These are phyloP conservation scores for Coemansia sp. DNA, from an alignment of 192 early-diverging fungal genomes.

Conservation along the genomic window DNA sequence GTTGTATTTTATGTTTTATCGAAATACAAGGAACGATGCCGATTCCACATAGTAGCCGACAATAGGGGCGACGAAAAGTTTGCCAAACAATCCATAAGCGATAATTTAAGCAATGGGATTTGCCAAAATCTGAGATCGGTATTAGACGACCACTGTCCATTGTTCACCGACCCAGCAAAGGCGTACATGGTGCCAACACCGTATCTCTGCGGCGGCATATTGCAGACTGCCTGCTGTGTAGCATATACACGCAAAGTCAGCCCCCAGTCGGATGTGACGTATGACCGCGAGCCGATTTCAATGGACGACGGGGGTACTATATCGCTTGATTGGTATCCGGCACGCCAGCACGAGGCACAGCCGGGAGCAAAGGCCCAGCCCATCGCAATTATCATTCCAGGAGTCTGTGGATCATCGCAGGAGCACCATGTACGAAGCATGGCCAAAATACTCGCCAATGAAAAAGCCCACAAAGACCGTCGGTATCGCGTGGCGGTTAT, in stretches of 20 bases:
- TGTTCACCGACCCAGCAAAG: conserved; percentile 31
- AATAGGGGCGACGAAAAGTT: background rate
- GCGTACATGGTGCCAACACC: conserved; percentile 58
- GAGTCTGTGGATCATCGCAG: conserved; percentile 79
- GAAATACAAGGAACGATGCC: background rate
- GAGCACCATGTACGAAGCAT: conserved; percentile 75
- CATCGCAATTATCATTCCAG: conserved; percentile 71
- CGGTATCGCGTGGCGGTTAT: background rate
- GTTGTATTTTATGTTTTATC: background rate
- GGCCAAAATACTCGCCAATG: conserved; percentile 50
- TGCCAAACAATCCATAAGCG: background rate
- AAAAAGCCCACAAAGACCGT: no score
- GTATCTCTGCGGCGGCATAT: conserved; percentile 64
- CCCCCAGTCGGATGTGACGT: background rate
- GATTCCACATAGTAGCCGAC: background rate
- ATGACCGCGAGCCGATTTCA: conserved; percentile 39
- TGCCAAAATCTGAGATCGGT: background rate
- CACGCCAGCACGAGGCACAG: conserved; percentile 21
- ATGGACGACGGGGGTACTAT: conserved; percentile 73
- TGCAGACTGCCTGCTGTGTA: conserved; percentile 55
- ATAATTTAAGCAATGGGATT: background rate
- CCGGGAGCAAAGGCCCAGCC: conserved; percentile 58
- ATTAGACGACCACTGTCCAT: conserved; percentile 37
- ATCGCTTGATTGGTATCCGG: conserved; percentile 75
- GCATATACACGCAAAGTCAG: conserved; percentile 40